Evolutionary conservation across 768 basidiomycete species (phyloP), one percentile per base, ranked within the genome.

Genomic region (Cystobasidium ongulense): DNA sequence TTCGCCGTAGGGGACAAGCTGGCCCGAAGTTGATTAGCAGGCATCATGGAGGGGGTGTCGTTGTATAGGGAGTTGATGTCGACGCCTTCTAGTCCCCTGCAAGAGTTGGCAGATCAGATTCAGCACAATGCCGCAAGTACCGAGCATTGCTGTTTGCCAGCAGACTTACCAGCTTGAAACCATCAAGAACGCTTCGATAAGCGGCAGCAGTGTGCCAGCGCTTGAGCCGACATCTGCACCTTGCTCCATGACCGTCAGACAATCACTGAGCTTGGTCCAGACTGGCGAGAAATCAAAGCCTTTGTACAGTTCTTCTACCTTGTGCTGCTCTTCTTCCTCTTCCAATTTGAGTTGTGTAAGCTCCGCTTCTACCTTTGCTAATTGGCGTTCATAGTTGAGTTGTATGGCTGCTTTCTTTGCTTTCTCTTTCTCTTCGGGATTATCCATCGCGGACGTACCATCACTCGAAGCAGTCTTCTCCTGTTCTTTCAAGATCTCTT

Each of bases 121-220:
- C n/a, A n/a, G n/a, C n/a, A n/a, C n/a, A n/a, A n/a, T n/a, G n/a
- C n/a, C n/a, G n/a, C n/a, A n/a, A n/a, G n/a, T n/a, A n/a, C n/a
- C n/a, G n/a, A n/a, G n/a, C n/a, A n/a, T n/a, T n/a, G n/a, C n/a
- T n/a, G n/a, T 57, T 21, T 11, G 13, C n/a, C n/a, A 15, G 57
- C 3, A 31, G 25, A 46, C 73, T 74, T 54, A 90, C 80, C 94
- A 91, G 81, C 96, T 96, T 86, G 92, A 96, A 43, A 99, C 92
- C 0, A 99, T 93, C 95, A 99, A 97, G 74, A 99, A 83, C 1
- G 94, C 87, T 81, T 99, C 96, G 74, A 99, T 96, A 59, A 97
- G 84, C 13, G 96, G 96, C 36, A 99, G 84, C 1, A 99, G 84
- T 17, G 97, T 91, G 1, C 90, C 94, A 2, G 92, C 92, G 62